Base-by-base conservation (phyloP, 768 basidiomycete genomes). In the Epithele typhae region DNA sequence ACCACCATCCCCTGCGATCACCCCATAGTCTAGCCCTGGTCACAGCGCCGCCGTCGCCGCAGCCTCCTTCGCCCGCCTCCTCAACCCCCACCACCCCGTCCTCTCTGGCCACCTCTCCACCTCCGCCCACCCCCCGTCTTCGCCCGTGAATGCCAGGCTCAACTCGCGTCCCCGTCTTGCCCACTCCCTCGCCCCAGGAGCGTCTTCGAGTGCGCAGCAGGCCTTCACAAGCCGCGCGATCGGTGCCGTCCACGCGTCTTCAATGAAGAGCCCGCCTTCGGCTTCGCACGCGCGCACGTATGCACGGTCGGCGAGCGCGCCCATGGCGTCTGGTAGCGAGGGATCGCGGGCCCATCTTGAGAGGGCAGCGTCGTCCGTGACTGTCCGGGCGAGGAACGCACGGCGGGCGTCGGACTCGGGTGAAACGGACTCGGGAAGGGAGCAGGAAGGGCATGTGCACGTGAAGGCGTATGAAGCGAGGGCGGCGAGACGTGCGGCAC, bases 81-180 rank as follows among this genome's bases (percentile, higher is more conserved):
- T 44, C n/a, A 37, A 18, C 1, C 45, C 50, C 50, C 50, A 52
- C 45, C 45, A 46, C 3, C 21, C 40, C 33, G 45, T 47, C 8
- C 45, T 39, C 22, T 46, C 45, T 5, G 45, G 50, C 4, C 30
- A 36, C 1, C 17, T 30, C 5, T 10, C 50, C 5, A 52, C 45
- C 1, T 36, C 41, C 6, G 30, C 30, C 50, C 50, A 52, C 2
- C 50, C 50, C 23, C 50, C 14, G 7, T 39, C 45, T 9, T 24
- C 8, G 1, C 50, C 50, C 11, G 41, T 46, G 22, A 43, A 52
- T 18, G 50, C 50, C 1, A 25, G 36, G 17, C 24, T 43, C 5
- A 46, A 37, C 10, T 17, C 37, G 12, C 30, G 30, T 5, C 45
- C 50, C 9, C 43, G 45, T 7, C 21, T 3, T 5, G 50, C 50